Evolutionary conservation across 371 early-diverging fungal species (phyloP).

Genomic region (Gilbertella persicaria): DNA sequence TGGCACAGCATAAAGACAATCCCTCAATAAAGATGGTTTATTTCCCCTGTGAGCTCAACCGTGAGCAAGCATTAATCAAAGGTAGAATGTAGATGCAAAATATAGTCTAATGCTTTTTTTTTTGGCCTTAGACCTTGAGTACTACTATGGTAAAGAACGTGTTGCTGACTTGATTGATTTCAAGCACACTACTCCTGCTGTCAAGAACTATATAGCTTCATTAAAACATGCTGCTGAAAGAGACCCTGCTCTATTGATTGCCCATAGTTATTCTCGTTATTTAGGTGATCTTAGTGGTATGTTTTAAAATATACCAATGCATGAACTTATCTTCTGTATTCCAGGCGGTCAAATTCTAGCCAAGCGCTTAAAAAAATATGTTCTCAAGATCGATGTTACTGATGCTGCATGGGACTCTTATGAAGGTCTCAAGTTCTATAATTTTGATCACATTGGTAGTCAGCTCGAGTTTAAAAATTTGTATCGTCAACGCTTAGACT

Average conservation of each 20-base stretch:
- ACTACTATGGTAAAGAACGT: conserved; percentile 55
- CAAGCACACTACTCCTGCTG: conserved; percentile 51
- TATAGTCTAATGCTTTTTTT: neutral
- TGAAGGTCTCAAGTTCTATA: conserved; percentile 53
- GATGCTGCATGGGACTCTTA: conserved; percentile 44
- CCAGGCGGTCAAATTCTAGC: conserved; percentile 64
- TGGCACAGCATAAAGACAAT: conserved; percentile 49
- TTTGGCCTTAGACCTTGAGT: conserved; percentile 45
- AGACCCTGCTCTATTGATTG: conserved; percentile 56
- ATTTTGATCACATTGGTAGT: conserved; percentile 52
- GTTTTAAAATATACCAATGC: neutral
- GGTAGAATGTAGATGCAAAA: conserved; percentile 18
- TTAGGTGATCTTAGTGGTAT: conserved; percentile 62
- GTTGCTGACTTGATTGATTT: conserved; percentile 37
- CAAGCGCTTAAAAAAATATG: conserved; percentile 54
- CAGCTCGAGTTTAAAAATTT: conserved; percentile 54
- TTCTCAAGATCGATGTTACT: conserved; percentile 34
- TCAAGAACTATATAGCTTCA: conserved; percentile 43
- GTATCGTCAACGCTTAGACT: conserved; percentile 53
- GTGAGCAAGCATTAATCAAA: conserved; percentile 40
- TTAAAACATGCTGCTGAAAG: conserved; percentile 44
- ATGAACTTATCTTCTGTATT: neutral
- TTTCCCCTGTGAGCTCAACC: conserved; percentile 56
- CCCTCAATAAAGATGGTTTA: conserved; percentile 48
- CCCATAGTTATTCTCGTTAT: conserved; percentile 63